These are phyloP conservation scores for Camptophora hylomeconis DNA, from an alignment of 2,329 filamentous ascomycete genomes.

Conservation along the genomic window DNA sequence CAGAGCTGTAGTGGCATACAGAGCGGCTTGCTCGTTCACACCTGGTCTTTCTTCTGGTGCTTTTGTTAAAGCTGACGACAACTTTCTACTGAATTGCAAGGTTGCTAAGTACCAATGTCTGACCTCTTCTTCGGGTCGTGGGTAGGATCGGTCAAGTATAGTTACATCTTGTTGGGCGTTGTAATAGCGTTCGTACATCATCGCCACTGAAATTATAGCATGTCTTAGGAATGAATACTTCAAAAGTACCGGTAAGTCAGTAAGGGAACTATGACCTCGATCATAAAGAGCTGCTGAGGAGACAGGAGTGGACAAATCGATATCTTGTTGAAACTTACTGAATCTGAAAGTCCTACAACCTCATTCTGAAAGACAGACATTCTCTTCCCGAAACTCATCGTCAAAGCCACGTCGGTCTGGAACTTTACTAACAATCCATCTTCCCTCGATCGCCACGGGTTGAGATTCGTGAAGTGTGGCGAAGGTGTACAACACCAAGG, in stretches of 20 bases:
- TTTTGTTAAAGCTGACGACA: no score
- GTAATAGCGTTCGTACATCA: slow-evolving; percentile 40
- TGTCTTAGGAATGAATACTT: slow-evolving; percentile 45
- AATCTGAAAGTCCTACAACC: neutral
- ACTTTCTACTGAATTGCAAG: no score
- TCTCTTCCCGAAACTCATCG: neutral
- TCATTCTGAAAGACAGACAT: neutral
- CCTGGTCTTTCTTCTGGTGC: no score
- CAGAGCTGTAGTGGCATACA: slow-evolving; percentile 25
- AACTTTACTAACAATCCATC: neutral
- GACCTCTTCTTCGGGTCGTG: no score
- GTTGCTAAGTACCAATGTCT: no score
- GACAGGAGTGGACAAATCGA: slow-evolving; percentile 1
- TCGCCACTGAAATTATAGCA: slow-evolving; percentile 37
- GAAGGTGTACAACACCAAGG: no score
- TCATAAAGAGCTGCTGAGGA: neutral
- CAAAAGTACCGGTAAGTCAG: no score
- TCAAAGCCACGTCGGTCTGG: neutral
- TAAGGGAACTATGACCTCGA: slow-evolving; percentile 3
- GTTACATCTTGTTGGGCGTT: slow-evolving; percentile 10
- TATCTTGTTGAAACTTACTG: neutral
- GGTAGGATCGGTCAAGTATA: no score
- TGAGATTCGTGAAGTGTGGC: no score
- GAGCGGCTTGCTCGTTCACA: slow-evolving; percentile 5
- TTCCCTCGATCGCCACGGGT: no score